A percentile compares a stretch with the other conserved stretches of the same genome.
Evolutionary conservation across 148 eudicot species (phyloP).

Genomic region (Talinum fruticosum): DNA sequence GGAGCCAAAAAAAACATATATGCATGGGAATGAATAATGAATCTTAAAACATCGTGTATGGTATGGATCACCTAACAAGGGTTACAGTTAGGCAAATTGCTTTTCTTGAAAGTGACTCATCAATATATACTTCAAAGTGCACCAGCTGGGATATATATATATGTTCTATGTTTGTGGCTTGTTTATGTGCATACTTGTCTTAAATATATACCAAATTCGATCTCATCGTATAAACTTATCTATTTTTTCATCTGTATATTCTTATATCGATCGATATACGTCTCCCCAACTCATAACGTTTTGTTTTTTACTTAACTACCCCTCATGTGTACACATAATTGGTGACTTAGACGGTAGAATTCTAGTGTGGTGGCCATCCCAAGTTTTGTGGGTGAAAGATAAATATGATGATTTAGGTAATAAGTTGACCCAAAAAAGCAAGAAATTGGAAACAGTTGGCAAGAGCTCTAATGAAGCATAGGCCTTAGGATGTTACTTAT

Average conservation of each 20-base stretch:
- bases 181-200: background rate
- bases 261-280: background rate
- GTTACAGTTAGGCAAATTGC: slow-evolving; percentile 26
- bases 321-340: background rate
- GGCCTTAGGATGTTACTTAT: slow-evolving; percentile 7
- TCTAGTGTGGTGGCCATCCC: background rate
- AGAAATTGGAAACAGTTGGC: background rate
- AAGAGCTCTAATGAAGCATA: background rate
- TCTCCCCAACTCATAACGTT: background rate
- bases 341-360: background rate
- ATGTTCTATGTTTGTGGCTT: background rate
- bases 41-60: background rate
- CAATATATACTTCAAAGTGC: background rate
- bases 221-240: too few species aligned
- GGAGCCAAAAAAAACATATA: background rate
- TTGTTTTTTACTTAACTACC: background rate
- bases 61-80: slow-evolving; percentile 23
- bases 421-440: background rate
- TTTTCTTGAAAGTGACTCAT: slow-evolving; percentile 25
- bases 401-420: slow-evolving; percentile 11
- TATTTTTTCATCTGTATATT: too few species aligned
- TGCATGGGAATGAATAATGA: background rate
- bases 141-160: slow-evolving; percentile 11
- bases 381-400: background rate
- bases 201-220: background rate